phyloP scores from a whole-genome alignment of 371 early-diverging fungal genomes.

The Mortierella polycephala region DNA sequence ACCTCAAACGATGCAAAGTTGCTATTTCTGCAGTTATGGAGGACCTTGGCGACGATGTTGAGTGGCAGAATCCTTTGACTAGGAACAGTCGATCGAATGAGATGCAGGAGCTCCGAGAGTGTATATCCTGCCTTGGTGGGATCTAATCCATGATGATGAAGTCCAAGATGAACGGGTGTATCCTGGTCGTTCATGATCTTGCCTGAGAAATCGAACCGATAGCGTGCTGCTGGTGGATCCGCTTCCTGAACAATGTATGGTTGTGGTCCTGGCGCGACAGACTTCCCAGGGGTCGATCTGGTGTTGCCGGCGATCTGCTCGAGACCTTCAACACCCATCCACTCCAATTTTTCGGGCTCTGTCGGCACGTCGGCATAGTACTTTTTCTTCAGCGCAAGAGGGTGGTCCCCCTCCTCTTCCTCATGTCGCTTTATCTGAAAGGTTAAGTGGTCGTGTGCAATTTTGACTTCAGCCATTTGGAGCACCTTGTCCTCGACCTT shows the following conservation, averaged over 20 bases:
- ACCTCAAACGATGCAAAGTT: slow-evolving; percentile 22
- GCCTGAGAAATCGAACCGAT: slow-evolving; percentile 86
- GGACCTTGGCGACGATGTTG: slow-evolving; percentile 69
- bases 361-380: slow-evolving; percentile 66
- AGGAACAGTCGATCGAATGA: slow-evolving; percentile 85
- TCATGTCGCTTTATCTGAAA: slow-evolving; percentile 46
- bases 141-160: slow-evolving; percentile 92
- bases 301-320: slow-evolving; percentile 25
- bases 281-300: slow-evolving; percentile 20
- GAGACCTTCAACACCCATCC: slow-evolving; percentile 70
- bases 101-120: slow-evolving; percentile 80
- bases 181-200: slow-evolving; percentile 64
- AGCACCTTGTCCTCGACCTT: slow-evolving; percentile 36
- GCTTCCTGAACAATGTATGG: slow-evolving; percentile 42
- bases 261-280: slow-evolving; percentile 52
- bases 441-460: slow-evolving; percentile 1
- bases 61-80: slow-evolving; percentile 84
- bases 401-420: slow-evolving; percentile 61
- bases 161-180: slow-evolving; percentile 71
- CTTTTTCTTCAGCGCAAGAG: slow-evolving; percentile 62
- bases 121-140: slow-evolving; percentile 91
- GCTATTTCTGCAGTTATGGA: slow-evolving; percentile 61
- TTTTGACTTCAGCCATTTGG: slow-evolving; percentile 28
- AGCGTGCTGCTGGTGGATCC: slow-evolving; percentile 48
- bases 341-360: slow-evolving; percentile 77